phyloP scores from a whole-genome alignment of 805 yeast genomes.

The Sugiyamaella mastotermitis region DNA sequence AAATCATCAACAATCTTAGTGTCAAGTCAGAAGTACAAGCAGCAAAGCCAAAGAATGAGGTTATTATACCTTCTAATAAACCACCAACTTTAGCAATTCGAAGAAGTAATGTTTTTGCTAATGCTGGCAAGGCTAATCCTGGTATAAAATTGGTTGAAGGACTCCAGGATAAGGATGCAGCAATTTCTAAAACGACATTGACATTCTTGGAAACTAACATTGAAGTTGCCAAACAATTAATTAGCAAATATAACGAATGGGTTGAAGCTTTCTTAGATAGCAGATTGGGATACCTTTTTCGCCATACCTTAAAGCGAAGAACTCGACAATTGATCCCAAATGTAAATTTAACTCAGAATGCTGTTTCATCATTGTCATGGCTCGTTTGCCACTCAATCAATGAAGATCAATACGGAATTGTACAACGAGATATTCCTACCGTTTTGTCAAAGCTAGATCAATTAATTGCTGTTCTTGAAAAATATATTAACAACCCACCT shows the following conservation, averaged over 20 bases:
- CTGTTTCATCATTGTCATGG: slow-evolving; percentile 28
- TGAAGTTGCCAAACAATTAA: no score
- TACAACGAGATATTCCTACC: slow-evolving; percentile 34
- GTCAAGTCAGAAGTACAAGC: slow-evolving; percentile 3
- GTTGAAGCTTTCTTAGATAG: slow-evolving; percentile 19
- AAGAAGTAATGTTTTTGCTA: slow-evolving; percentile 5
- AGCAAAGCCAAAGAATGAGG: slow-evolving; percentile 3
- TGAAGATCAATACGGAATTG: slow-evolving; percentile 36
- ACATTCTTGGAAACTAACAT: slow-evolving; percentile 11
- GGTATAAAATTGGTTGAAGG: slow-evolving; percentile 14
- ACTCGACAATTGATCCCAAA: slow-evolving; percentile 23
- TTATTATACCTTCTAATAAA: neutral
- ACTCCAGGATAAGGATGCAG: slow-evolving; percentile 23
- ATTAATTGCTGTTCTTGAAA: slow-evolving; percentile 22
- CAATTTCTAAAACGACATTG: slow-evolving; percentile 19
- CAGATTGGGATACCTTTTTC: slow-evolving; percentile 29
- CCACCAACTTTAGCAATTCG: neutral
- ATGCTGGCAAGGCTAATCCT: neutral
- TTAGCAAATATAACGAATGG: no score
- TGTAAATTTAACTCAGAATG: slow-evolving; percentile 23
- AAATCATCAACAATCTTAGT: slow-evolving; percentile 3
- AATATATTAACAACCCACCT: slow-evolving; percentile 25
- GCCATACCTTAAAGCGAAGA: slow-evolving; percentile 28
- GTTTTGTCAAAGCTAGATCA: slow-evolving; percentile 25
- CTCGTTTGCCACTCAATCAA: slow-evolving; percentile 29